Base-by-base conservation (phyloP, 805 yeast genomes). In the Torulaspora quercuum region DNA sequence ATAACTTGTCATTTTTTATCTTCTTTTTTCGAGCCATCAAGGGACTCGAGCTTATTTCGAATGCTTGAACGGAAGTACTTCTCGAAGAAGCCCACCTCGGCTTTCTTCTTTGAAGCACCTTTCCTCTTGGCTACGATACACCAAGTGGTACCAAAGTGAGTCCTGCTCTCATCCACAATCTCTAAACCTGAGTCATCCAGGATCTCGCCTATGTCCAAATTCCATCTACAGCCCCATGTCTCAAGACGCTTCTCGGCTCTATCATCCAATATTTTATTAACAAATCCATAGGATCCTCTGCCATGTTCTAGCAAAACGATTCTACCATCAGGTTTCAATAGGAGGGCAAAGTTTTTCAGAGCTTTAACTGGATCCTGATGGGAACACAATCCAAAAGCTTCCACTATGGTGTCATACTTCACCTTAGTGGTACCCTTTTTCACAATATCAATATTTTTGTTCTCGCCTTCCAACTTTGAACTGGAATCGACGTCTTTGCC, bases 141-240 rank as follows among this genome's bases (percentile, higher is more conserved):
- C 92, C 92, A 89, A 4, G 96, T 87, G 1, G 97, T 84, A 13
- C 97, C 97, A 44, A 92, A 72, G 64, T 92, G 97, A 13, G 78
- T 78, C 46, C 95, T 70, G 45, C 76, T 77, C 52, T 85, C 90
- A 48, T 77, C 79, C 2, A 88, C 85, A 28, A 92, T 74, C 47
- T 83, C 89, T 38, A 92, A 68, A 0, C 95, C 95, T 5, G 95
- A 80, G 41, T 78, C 78, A 55, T 83, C 89, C 17, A 92, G 72
- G 25, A 92, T 69, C 50, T 82, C 94, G 15, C 89, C 95, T 48
- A 92, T 85, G 56, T 92, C 97, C 45, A 92, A 67, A 57, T 92
- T 92, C 97, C 97, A 92, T 55, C 97, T 70, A 62, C 98, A 92
- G 1, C 96, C 98, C 97, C 97, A 92, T 3, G 81, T 78, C 41